phyloP scores from a whole-genome alignment of 2,329 filamentous ascomycete species.

The Sporothrix variecibatus region DNA sequence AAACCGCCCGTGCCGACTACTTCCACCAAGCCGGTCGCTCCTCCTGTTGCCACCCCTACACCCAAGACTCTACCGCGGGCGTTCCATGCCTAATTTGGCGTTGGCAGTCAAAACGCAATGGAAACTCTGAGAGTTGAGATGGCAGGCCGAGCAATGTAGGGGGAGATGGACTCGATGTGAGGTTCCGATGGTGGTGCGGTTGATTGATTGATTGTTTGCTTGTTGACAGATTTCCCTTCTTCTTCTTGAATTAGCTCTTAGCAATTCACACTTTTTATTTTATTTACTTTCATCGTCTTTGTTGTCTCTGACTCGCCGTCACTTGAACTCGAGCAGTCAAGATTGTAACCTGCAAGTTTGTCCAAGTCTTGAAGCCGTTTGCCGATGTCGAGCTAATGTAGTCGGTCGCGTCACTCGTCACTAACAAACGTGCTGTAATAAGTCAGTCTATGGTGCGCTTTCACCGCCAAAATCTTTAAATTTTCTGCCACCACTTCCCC shows the following conservation, averaged over 20 bases:
- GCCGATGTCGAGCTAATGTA: not conserved
- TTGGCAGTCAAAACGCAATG: too few relatives aligned
- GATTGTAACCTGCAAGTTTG: not conserved
- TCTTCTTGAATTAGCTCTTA: not conserved
- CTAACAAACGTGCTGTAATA: constrained; percentile 1
- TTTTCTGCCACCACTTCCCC: not conserved
- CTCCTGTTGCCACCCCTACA: not conserved
- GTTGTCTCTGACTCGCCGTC: not conserved
- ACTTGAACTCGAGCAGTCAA: not conserved
- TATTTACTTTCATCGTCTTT: too few relatives aligned
- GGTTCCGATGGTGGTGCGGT: too few relatives aligned
- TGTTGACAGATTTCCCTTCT: too few relatives aligned
- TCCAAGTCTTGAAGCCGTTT: not conserved
- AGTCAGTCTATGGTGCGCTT: not conserved
- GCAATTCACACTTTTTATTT: not conserved
- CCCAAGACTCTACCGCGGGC: not conserved
- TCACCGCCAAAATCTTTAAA: not conserved
- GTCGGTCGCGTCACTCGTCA: not conserved
- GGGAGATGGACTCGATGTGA: too few relatives aligned
- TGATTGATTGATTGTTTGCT: too few relatives aligned
- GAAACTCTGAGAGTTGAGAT: too few relatives aligned
- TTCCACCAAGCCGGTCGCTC: not conserved
- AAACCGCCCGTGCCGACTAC: not conserved
- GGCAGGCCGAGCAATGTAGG: too few relatives aligned
- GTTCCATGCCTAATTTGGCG: not conserved